Conservation (phyloP, 352 stramenopile species). For the Pythium biforme region DNA sequence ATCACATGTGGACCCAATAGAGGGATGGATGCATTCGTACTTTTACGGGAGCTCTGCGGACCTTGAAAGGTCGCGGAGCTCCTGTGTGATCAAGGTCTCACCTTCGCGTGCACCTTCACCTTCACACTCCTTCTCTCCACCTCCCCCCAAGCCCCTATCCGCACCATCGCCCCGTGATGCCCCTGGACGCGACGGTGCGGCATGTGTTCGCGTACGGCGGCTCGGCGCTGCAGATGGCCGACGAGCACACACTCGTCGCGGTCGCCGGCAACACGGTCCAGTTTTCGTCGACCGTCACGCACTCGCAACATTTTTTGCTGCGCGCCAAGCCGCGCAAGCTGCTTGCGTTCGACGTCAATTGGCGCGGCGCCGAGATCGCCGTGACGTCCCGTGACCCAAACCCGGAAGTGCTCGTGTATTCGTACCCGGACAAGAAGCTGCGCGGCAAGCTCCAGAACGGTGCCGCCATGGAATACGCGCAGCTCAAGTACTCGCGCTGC, state of each 20-base stretch:
- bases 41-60: slow-evolving; percentile 4
- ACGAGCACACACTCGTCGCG: slow-evolving; percentile 67
- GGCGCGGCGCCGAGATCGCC: slow-evolving; percentile 51
- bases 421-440: slow-evolving; percentile 76
- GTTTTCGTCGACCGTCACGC: slow-evolving; percentile 63
- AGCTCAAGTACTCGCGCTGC: slow-evolving; percentile 70
- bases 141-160: not conserved
- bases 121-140: too few species aligned
- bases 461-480: slow-evolving; percentile 57
- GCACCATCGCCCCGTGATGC: slow-evolving; percentile 22
- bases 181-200: slow-evolving; percentile 55
- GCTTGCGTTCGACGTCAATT: slow-evolving; percentile 67
- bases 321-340: slow-evolving; percentile 51
- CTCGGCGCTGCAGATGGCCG: slow-evolving; percentile 51
- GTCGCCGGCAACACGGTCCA: slow-evolving; percentile 62
- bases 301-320: slow-evolving; percentile 64
- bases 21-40: slow-evolving; percentile 12
- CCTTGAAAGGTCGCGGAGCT: slow-evolving; percentile 34
- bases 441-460: slow-evolving; percentile 45
- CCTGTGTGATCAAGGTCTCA: slow-evolving; percentile 32
- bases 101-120: not conserved
- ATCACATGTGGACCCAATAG: too few species aligned
- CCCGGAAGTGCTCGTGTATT: slow-evolving; percentile 62
- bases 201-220: slow-evolving; percentile 71
- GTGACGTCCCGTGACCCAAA: slow-evolving; percentile 51